Percentiles rank a stretch among this genome's conserved stretches.
These are phyloP conservation scores for Lithohypha guttulata DNA, from an alignment of 2,329 filamentous ascomycete genomes.

Conservation along the genomic window DNA sequence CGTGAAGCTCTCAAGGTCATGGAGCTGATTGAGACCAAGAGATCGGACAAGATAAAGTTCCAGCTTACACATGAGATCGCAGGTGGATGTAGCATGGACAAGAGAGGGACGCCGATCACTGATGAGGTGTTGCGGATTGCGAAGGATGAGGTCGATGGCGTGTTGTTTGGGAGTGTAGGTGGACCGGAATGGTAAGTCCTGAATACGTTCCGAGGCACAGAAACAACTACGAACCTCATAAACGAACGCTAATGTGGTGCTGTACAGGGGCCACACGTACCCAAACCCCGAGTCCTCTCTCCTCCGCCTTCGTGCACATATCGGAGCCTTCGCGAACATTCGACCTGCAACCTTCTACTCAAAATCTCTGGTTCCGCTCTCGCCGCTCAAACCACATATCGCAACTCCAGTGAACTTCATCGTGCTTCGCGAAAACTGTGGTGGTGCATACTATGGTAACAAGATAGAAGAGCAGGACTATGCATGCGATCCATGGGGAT, in stretches of 20 bases:
- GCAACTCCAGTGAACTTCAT: slow-evolving; percentile 67
- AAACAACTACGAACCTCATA: too few species aligned
- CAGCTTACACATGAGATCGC: slow-evolving; percentile 55
- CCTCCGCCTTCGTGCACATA: slow-evolving; percentile 19
- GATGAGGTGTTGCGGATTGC: slow-evolving; percentile 49
- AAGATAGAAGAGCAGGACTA: slow-evolving; percentile 36
- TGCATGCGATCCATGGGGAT: slow-evolving; percentile 41
- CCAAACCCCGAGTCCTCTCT: slow-evolving; percentile 21
- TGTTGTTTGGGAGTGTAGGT: slow-evolving; percentile 58
- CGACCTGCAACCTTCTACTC: slow-evolving; percentile 40
- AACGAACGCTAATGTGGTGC: too few species aligned
- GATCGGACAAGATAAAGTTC: slow-evolving; percentile 47
- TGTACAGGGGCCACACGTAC: slow-evolving; percentile 18
- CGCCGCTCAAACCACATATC: slow-evolving; percentile 37
- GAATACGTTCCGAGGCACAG: too few species aligned
- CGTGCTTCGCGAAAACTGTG: slow-evolving; percentile 34
- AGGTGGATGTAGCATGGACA: slow-evolving; percentile 56
- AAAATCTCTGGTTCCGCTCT: slow-evolving; percentile 27
- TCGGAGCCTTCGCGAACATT: slow-evolving; percentile 40
- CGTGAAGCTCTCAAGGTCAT: slow-evolving; percentile 53
- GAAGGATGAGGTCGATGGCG: slow-evolving; percentile 49
- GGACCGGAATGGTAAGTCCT: slow-evolving; percentile 52
- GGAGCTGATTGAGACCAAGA: slow-evolving; percentile 32
- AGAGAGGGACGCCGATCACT: slow-evolving; percentile 54
- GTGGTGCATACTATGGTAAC: slow-evolving; percentile 35